Evolutionary conservation across 2,329 filamentous ascomycete species (phyloP), one percentile per base, ranked within the genome.

Genomic region (Thielaviopsis cerberus): DNA sequence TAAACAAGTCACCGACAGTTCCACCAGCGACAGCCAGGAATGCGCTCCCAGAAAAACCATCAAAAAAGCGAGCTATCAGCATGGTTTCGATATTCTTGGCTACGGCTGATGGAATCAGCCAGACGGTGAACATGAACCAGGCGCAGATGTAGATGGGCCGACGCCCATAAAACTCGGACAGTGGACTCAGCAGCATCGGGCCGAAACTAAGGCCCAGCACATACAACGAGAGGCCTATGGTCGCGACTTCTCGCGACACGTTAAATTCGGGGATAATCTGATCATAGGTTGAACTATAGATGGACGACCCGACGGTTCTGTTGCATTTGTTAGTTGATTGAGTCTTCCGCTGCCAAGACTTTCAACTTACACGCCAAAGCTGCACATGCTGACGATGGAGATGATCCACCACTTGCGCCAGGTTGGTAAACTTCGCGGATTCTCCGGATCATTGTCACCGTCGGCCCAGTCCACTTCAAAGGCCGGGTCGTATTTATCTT

Each of bases 241-340:
- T 88, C 13, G 85, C 87, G 24, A 94, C 77, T 54, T 87, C 74
- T 58, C 79, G 77, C 0, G 85, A 85, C 64, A 79, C 78, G 63
- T 79, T 71, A 64, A 95, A 94, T 60, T 94, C 86, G 25, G 74
- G 71, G 62, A 83, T 80, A 70, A 95, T 80, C 69, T 92, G 85
- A 20, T 65, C 67, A 68, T 95, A 96, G 0, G 86, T 92, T 13
- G 81, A 80, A 0, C 88, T 91, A 69, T 96, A 95, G 64, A 94
- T 81, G n/a, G 88, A 92, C 53, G 85, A 90, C 1, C 86, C 81
- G 67, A 84, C 88, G 8, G 89, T 94, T 57, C 85, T 89, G 64
- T 20, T 23, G 6, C 24, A 5, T 37, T 6, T 13, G 20, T 34
- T 24, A 13, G 7, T 13, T n/a, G 5, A n/a, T n/a, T 30, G 24